Evolutionary conservation across 805 yeast species (phyloP), one percentile per base, ranked within the genome.

Genomic region (Wickerhamiella alocasiicola): DNA sequence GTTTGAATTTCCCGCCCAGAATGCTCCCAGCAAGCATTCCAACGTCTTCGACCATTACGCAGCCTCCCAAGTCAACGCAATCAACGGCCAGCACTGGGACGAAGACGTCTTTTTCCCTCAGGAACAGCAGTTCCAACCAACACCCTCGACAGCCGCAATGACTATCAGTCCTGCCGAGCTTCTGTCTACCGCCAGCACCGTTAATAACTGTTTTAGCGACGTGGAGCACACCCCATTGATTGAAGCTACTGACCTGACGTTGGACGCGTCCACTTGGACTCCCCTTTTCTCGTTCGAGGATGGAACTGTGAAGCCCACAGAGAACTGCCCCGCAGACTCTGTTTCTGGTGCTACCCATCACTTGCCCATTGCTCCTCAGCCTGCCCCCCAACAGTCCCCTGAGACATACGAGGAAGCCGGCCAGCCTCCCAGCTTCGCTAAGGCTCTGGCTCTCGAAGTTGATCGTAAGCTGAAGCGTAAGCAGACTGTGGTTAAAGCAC

Each of bases 41-140:
- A 46, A 52, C 19, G 57, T 51, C 32, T 56, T 56, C 45, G 59
- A 55, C 45, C 54, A 55, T 48, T 56, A 46, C 44, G 57, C 61
- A 30, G 55, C 59, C 37, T 38, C 56, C 28, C 53, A 52, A 44
- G 57, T 36, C 44, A 25, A 13, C 39, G 39, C 39, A 28, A 26
- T 31, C 28, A 20, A 30, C 21, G 35, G 31, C 32, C 32, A 40
- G 31, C n/a, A n/a, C n/a, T 31, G 38, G 36, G 15, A 16, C 17
- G 30, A 31, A 23, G 41, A 23, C 41, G 36, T 36, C 26, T 36
- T 34, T 17, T 25, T 23, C 18, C 12, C 36, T 37, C 36, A 40
- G 21, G 37, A 36, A 29, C 41, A 36, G 30, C 39, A 36, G 28
- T 36, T 28, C 30, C 39, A 36, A 29, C 39, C 17, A 36, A 36